These are phyloP conservation scores for Xylariaceae sp. DNA, from an alignment of 2,329 filamentous ascomycete species.

Conservation along the genomic window DNA sequence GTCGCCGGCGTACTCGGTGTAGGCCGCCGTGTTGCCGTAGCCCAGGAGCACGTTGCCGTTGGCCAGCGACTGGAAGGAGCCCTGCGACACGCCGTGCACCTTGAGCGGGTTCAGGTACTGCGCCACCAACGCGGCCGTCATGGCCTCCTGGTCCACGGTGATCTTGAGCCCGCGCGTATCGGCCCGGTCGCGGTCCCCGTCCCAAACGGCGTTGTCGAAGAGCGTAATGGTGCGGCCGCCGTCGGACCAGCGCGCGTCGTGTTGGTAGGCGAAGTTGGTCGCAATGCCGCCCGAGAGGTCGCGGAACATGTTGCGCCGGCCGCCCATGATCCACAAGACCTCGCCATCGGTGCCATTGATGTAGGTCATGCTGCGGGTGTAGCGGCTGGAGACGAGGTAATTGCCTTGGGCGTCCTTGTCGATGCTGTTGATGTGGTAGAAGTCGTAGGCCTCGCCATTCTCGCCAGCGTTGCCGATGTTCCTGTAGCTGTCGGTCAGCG, in stretches of 20 bases:
- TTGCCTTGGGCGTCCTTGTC: conserved; percentile 40
- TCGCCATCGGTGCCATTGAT: conserved; percentile 34
- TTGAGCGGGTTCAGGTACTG: conserved; percentile 31
- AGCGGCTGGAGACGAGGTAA: conserved; percentile 35
- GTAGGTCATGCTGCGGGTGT: conserved; percentile 32
- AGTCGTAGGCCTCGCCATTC: conserved; percentile 36
- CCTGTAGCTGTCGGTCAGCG: conserved; percentile 23
- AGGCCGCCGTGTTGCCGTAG: conserved; percentile 27
- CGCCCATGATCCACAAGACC: conserved; percentile 44
- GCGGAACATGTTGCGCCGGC: conserved; percentile 33
- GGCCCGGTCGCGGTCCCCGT: conserved; percentile 21
- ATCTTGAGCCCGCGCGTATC: conserved; percentile 23
- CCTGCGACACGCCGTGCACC: conserved; percentile 34
- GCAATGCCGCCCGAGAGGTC: conserved; percentile 33
- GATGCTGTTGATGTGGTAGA: conserved; percentile 48
- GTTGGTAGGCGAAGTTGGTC: conserved; percentile 42
- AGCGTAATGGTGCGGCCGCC: conserved; percentile 29
- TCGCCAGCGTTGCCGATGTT: conserved; percentile 30
- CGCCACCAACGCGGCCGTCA: conserved; percentile 27
- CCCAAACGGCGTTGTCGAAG: conserved; percentile 35
- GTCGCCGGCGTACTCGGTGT: conserved; percentile 19
- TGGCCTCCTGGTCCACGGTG: conserved; percentile 26
- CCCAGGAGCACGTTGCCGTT: conserved; percentile 36
- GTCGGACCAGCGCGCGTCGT: conserved; percentile 38
- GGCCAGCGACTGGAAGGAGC: conserved; percentile 34